These are phyloP conservation scores for Skeletonema tropicum DNA, from an alignment of 108 stramenopile species.

Conservation along the genomic window DNA sequence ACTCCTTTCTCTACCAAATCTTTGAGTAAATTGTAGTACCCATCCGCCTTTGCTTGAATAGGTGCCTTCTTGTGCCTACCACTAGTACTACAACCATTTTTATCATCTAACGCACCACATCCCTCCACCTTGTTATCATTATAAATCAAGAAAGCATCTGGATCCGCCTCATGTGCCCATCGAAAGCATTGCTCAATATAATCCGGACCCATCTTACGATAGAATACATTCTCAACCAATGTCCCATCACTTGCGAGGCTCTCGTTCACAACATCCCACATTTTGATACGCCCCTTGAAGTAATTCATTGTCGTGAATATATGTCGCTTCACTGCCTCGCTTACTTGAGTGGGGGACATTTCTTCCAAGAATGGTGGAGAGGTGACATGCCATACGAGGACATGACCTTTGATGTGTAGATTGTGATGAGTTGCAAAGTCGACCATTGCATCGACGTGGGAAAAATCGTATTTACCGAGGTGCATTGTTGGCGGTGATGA, in stretches of 20 bases:
- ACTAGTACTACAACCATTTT: neutral
- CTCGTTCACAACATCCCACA: conserved; percentile 96
- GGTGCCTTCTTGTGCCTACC: conserved; percentile 22
- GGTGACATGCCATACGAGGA: too few relatives aligned
- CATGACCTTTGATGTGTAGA: too few relatives aligned
- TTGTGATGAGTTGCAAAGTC: too few relatives aligned
- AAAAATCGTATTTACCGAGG: too few relatives aligned
- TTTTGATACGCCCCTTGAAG: conserved; percentile 74
- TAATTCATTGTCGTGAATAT: conserved; percentile 90
- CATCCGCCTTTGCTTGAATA: conserved; percentile 79
- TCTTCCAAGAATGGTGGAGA: too few relatives aligned
- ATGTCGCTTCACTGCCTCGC: too few relatives aligned
- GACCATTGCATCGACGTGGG: too few relatives aligned
- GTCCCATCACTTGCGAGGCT: conserved; percentile 83
- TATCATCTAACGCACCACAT: conserved; percentile 51
- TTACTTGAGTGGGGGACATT: too few relatives aligned
- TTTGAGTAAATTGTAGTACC: conserved; percentile 79
- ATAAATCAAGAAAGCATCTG: conserved; percentile 84
- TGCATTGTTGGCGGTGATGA: too few relatives aligned
- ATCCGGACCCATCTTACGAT: conserved; percentile 82
- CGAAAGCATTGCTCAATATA: conserved; percentile 92
- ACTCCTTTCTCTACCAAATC: conserved; percentile 71
- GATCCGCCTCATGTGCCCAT: conserved; percentile 95
- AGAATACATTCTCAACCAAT: conserved; percentile 88
- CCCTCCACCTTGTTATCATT: conserved; percentile 96